A percentile compares a stretch with the other conserved stretches of the same genome.
Evolutionary conservation across 805 yeast species (phyloP).

Genomic region (Lachancea dasiensis): DNA sequence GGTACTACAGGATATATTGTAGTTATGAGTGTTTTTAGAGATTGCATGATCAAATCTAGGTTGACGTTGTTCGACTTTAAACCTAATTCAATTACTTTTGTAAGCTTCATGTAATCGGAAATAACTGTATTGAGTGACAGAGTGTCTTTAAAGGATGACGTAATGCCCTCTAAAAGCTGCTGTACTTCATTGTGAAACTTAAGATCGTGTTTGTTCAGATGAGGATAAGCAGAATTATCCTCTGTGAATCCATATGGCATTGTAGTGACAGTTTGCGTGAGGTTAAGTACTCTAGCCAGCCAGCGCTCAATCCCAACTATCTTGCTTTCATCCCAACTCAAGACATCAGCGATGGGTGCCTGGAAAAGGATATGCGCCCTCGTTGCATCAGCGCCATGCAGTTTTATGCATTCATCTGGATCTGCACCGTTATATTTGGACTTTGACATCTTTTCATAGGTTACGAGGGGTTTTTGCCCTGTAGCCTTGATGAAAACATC

Average conservation of each 20-base stretch:
- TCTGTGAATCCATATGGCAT: constrained; percentile 2
- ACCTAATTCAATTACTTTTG: constrained; percentile 44
- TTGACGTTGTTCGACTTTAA: constrained; percentile 35
- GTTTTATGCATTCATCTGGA: constrained; percentile 66
- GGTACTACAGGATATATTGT: constrained; percentile 79
- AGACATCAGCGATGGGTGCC: constrained; percentile 76
- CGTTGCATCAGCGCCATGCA: constrained; percentile 89
- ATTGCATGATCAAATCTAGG: constrained; percentile 39
- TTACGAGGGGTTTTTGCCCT: constrained; percentile 46
- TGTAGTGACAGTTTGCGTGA: constrained; percentile 12
- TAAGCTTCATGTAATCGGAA: constrained; percentile 83
- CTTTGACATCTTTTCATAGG: constrained; percentile 93
- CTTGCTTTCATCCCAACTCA: constrained; percentile 86
- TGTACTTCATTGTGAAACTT: constrained; percentile 54
- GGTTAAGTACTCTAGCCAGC: constrained; percentile 52
- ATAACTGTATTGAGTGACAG: constrained; percentile 76
- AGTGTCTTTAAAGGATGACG: constrained; percentile 52
- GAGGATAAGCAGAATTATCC: constrained; percentile 14
- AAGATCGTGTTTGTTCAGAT: constrained; percentile 41
- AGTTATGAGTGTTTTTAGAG: constrained; percentile 50
- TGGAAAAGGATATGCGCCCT: constrained; percentile 90
- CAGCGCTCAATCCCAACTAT: constrained; percentile 86
- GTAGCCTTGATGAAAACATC: constrained; percentile 44
- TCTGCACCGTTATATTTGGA: constrained; percentile 94
- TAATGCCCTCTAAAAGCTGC: constrained; percentile 41